phyloP scores from a whole-genome alignment of 768 basidiomycete genomes.

The Cystofilobasidium ferigula region DNA sequence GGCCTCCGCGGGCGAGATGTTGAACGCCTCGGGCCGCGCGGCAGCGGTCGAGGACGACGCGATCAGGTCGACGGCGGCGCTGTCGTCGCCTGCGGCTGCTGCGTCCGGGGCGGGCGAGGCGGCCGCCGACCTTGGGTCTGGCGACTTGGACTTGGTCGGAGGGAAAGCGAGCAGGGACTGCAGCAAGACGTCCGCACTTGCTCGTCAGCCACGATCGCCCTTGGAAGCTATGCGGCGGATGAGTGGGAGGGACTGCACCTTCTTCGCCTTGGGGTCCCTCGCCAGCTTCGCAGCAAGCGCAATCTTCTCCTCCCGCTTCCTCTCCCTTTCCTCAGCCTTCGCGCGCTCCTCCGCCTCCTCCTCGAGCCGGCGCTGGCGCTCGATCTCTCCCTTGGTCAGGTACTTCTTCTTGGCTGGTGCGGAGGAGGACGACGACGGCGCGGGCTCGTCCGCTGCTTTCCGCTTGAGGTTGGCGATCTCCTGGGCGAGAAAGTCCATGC shows the following conservation, averaged over 20 bases:
- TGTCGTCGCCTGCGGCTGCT: conserved; percentile 33
- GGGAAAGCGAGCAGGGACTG: conserved; percentile 20
- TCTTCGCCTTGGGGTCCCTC: conserved; percentile 9
- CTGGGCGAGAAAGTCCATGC: conserved; percentile 23
- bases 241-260: conserved; percentile 1
- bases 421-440: neutral
- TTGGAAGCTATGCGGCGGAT: neutral
- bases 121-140: too few species aligned
- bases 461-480: conserved; percentile 25
- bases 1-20: conserved; percentile 86
- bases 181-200: neutral
- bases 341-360: conserved; percentile 32
- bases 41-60: conserved; percentile 13
- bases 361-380: conserved; percentile 41
- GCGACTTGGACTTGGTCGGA: conserved; percentile 26
- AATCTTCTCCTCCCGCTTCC: conserved; percentile 28
- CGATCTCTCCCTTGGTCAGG: conserved; percentile 80
- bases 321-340: conserved; percentile 31
- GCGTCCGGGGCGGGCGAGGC: conserved; percentile 27
- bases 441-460: conserved; percentile 9
- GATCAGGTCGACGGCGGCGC: conserved; percentile 36
- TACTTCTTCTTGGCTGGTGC: conserved; percentile 78
- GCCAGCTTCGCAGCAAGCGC: conserved; percentile 8
- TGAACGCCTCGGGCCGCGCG: conserved; percentile 47
- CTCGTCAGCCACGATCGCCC: neutral